phyloP scores from a whole-genome alignment of 495 filamentous ascomycete species.

The Xylaria cubensis region DNA sequence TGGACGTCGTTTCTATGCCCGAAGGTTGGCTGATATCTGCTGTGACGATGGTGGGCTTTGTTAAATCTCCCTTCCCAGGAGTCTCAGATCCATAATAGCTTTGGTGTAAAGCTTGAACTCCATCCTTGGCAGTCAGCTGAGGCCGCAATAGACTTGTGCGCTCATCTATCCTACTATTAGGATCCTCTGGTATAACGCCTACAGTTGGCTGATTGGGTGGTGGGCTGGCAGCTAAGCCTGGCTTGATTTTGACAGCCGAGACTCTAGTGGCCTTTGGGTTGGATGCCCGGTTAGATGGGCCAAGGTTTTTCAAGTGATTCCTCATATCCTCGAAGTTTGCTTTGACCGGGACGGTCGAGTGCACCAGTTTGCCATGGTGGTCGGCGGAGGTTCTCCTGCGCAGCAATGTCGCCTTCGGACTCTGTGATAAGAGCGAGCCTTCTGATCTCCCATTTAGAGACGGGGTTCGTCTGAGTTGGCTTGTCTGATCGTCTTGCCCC shows the following conservation, averaged over 20 bases:
- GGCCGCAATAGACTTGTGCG: conserved; percentile 48
- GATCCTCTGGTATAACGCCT: conserved; percentile 28
- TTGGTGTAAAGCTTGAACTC: conserved; percentile 68
- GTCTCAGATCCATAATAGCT: conserved; percentile 66
- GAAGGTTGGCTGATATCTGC: conserved; percentile 31
- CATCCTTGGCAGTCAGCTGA: conserved; percentile 63
- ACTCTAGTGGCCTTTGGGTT: conserved; percentile 85
- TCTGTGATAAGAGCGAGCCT: conserved; percentile 37
- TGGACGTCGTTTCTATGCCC: conserved; percentile 29
- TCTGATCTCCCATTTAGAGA: conserved; percentile 41
- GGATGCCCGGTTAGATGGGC: conserved; percentile 88
- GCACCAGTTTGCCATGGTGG: conserved; percentile 49
- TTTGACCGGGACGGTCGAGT: conserved; percentile 50
- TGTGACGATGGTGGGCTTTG: conserved; percentile 37
- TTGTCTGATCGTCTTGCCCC: neutral
- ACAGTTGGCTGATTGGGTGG: conserved; percentile 25
- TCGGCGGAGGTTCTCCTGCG: conserved; percentile 63
- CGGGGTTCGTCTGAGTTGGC: conserved; percentile 18
- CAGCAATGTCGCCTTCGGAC: conserved; percentile 57
- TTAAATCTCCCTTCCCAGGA: conserved; percentile 39
- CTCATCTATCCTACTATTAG: conserved; percentile 44
- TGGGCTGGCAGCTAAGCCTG: conserved; percentile 43
- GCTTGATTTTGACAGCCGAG: conserved; percentile 90
- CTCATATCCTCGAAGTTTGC: conserved; percentile 70
- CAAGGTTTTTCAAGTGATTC: conserved; percentile 87